Conservation (phyloP, 2,329 filamentous ascomycete genomes). For the Talaromyces sp. region DNA sequence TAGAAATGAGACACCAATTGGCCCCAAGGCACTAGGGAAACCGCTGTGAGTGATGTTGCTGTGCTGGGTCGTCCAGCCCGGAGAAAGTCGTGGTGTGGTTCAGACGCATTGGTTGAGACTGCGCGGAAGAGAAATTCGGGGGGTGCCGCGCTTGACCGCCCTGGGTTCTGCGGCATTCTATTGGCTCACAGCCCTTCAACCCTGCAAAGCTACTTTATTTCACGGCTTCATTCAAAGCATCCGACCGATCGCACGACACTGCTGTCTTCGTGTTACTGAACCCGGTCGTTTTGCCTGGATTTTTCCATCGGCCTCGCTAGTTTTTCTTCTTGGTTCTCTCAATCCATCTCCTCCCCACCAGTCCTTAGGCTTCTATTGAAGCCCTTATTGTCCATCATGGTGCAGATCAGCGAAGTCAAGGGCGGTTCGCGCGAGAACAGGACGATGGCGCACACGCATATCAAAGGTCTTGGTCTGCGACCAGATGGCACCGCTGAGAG, state of each 20-base stretch:
- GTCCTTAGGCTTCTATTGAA: constrained; percentile 18
- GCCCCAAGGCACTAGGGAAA: neutral
- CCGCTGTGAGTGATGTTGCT: neutral
- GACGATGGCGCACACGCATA: constrained; percentile 95
- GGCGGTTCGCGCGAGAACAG: constrained; percentile 91
- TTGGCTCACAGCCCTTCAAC: constrained; percentile 23
- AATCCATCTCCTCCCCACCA: neutral
- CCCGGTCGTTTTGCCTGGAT: neutral
- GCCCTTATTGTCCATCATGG: constrained; percentile 50
- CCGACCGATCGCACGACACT: constrained; percentile 1
- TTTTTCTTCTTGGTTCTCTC: neutral
- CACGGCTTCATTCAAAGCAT: neutral
- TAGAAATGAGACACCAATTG: neutral
- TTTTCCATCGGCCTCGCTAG: neutral
- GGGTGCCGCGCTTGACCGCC: constrained; percentile 27
- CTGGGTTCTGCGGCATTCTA: constrained; percentile 19
- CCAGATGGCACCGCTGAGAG: constrained; percentile 79
- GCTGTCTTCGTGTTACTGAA: neutral
- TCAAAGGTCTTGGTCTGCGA: constrained; percentile 86
- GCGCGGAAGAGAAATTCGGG: constrained; percentile 16
- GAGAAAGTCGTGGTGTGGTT: neutral
- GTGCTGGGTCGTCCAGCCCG: neutral
- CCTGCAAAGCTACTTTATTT: constrained; percentile 19
- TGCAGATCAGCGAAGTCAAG: constrained; percentile 91
- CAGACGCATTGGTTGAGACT: neutral